Evolutionary conservation across 495 filamentous ascomycete species (phyloP), one percentile per base, ranked within the genome.

Genomic region (Oleoguttula mirabilis): DNA sequence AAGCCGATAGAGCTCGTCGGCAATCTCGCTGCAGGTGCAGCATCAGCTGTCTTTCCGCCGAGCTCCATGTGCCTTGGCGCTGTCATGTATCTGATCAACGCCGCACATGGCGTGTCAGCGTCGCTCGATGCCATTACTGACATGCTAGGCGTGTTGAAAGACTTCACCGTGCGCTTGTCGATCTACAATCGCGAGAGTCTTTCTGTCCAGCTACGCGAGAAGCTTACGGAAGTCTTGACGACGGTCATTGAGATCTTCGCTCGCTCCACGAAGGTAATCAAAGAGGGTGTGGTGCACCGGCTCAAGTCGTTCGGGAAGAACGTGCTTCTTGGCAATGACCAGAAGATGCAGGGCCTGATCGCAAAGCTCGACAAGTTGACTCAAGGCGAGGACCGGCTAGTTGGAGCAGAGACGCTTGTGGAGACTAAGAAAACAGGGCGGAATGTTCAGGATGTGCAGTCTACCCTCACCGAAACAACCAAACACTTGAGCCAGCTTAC

Each of bases 191-290:
- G 48, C 21, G 44, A 58, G 20, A 23, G 33, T 4, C 49, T 65
- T 1, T 56, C 56, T 6, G 31, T 10, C n/a, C 47, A 55, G 22
- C 41, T 61, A 10, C 24, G 49, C 14, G 36, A 52, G 5, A 62
- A 61, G 30, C 39, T 64, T 3, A 46, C 43, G 21, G 54, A 57
- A 16, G 57, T 66, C 17, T 47, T 66, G 0, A 47, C 43, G 2
- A 55, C 58, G 4, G 28, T 66, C 10, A 34, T 66, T 11, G 56
- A 66, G 42, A 49, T 66, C n/a, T 46, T 64, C 31, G 62, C 58
- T n/a, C 40, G 58, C 7, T 52, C 59, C 12, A 55, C 46, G 7
- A 58, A 55, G 25, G 45, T 36, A 1, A 57, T 63, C 34, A 47
- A 50, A 1, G 36, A 47, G 4, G 62, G 61, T 12, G 44, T 60